phyloP scores from a whole-genome alignment of 2,329 filamentous ascomycete genomes.

The Ilyonectria mors-panacis region DNA sequence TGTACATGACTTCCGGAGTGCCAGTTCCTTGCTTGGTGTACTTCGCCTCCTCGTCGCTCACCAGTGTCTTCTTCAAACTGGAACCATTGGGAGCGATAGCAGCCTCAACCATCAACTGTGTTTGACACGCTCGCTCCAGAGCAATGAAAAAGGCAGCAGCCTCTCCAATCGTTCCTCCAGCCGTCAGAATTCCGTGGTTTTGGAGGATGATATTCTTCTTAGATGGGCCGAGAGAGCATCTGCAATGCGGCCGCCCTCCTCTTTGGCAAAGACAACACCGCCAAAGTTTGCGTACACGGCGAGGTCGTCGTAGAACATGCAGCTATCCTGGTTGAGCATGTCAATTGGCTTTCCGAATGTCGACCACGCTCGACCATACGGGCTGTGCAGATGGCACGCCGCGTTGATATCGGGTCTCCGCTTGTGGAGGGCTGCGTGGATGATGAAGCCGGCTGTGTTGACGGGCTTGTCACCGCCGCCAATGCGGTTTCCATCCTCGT shows the following conservation, averaged over 20 bases:
- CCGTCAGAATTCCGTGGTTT: constrained; percentile 80
- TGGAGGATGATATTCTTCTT: constrained; percentile 75
- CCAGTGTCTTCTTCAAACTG: constrained; percentile 52
- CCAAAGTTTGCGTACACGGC: constrained; percentile 72
- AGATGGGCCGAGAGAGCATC: constrained; percentile 70
- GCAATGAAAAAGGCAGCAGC: constrained; percentile 78
- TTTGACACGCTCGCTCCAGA: constrained; percentile 76
- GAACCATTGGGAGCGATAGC: constrained; percentile 56
- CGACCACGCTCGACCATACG: constrained; percentile 76
- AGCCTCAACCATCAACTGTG: constrained; percentile 77
- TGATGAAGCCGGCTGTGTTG: constrained; percentile 78
- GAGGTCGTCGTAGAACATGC: constrained; percentile 74
- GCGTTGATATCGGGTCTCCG: constrained; percentile 75
- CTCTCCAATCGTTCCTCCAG: constrained; percentile 78
- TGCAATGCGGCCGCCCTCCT: constrained; percentile 76
- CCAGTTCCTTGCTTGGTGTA: constrained; percentile 50
- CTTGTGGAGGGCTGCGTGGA: constrained; percentile 76
- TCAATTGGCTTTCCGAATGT: constrained; percentile 74
- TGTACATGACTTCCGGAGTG: constrained; percentile 44
- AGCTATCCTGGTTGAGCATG: constrained; percentile 78
- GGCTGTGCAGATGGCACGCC: constrained; percentile 76
- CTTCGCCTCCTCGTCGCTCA: constrained; percentile 59
- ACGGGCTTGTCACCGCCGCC: constrained; percentile 73
- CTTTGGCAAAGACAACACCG: constrained; percentile 66
- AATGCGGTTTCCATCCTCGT: constrained; percentile 70